These are phyloP conservation scores for Eucalyptus erythrocorys DNA, from an alignment of 345 rosid species.

Conservation along the genomic window DNA sequence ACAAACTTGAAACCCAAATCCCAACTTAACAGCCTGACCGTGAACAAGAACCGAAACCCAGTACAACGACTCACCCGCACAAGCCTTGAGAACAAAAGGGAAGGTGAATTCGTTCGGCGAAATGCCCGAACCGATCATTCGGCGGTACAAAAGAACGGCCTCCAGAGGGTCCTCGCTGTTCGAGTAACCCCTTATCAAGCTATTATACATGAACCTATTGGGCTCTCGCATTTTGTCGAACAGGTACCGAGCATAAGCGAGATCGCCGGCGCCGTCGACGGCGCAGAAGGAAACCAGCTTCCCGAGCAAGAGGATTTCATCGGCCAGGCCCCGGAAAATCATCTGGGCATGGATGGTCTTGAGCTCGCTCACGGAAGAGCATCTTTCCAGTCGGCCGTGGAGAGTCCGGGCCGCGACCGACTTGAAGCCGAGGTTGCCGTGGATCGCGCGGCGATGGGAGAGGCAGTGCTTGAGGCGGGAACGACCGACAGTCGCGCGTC, in stretches of 20 bases:
- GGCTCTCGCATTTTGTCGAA: conserved; percentile 6
- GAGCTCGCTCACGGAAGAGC: conserved; percentile 15
- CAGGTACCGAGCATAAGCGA: conserved; percentile 9
- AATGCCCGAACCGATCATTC: conserved; percentile 6
- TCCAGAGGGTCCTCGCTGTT: neutral
- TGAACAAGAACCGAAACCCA: conserved; percentile 13
- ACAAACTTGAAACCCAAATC: conserved; percentile 4
- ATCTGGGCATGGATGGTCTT: conserved; percentile 23
- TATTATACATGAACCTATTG: conserved; percentile 7
- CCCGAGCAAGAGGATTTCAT: conserved; percentile 3
- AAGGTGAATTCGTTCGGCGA: conserved; percentile 24
- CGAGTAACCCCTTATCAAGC: conserved; percentile 15
- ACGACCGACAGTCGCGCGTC: neutral
- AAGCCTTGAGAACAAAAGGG: conserved; percentile 27
- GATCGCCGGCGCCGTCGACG: conserved; percentile 7
- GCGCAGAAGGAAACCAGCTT: conserved; percentile 15
- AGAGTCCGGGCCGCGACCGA: neutral
- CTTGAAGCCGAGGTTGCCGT: neutral
- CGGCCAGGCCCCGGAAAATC: conserved; percentile 1
- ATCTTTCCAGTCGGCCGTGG: neutral
- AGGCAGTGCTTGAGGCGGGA: neutral
- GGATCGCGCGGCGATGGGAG: neutral
- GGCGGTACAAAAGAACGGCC: conserved; percentile 7
- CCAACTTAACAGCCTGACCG: conserved; percentile 6
- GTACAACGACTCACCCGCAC: neutral